These are phyloP conservation scores for Phyllosticta citribraziliensis DNA, from an alignment of 2,329 filamentous ascomycete genomes.

Conservation along the genomic window DNA sequence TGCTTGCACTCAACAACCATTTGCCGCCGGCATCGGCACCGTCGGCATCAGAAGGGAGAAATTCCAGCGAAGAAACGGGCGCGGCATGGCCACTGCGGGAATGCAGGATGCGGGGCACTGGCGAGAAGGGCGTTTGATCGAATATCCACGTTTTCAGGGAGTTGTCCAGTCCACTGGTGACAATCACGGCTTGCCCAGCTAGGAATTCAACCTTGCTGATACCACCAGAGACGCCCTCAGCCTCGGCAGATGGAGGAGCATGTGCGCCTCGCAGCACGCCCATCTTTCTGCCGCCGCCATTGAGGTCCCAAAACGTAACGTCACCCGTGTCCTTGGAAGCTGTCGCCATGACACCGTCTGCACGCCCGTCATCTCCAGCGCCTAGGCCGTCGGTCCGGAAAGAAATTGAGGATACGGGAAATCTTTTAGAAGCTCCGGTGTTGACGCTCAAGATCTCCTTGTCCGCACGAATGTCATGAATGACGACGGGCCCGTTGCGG, in stretches of 20 bases:
- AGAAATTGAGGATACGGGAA: constrained; percentile 68
- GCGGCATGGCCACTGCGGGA: constrained; percentile 80
- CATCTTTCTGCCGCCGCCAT: constrained; percentile 75
- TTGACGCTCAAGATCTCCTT: constrained; percentile 61
- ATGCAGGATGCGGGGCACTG: constrained; percentile 76
- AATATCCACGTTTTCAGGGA: constrained; percentile 95
- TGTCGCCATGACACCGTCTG: constrained; percentile 89
- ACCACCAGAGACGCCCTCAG: constrained; percentile 55
- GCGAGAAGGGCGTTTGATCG: constrained; percentile 81
- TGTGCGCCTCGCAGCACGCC: constrained; percentile 83
- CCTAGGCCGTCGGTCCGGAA: constrained; percentile 86
- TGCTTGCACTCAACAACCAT: constrained; percentile 84
- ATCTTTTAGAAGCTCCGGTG: constrained; percentile 49
- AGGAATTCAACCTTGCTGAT: constrained; percentile 86
- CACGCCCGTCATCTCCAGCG: constrained; percentile 73
- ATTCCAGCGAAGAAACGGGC: constrained; percentile 70
- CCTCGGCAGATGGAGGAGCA: constrained; percentile 55
- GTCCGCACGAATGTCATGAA: constrained; percentile 76
- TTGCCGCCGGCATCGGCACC: constrained; percentile 82
- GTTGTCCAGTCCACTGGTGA: constrained; percentile 89
- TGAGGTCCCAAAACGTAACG: constrained; percentile 93
- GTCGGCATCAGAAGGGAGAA: constrained; percentile 81
- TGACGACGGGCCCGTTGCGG: constrained; percentile 63
- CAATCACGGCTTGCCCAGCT: constrained; percentile 74
- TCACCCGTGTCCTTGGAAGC: constrained; percentile 71